Conservation (phyloP, 768 basidiomycete species). For the Cytidiella melzeri region DNA sequence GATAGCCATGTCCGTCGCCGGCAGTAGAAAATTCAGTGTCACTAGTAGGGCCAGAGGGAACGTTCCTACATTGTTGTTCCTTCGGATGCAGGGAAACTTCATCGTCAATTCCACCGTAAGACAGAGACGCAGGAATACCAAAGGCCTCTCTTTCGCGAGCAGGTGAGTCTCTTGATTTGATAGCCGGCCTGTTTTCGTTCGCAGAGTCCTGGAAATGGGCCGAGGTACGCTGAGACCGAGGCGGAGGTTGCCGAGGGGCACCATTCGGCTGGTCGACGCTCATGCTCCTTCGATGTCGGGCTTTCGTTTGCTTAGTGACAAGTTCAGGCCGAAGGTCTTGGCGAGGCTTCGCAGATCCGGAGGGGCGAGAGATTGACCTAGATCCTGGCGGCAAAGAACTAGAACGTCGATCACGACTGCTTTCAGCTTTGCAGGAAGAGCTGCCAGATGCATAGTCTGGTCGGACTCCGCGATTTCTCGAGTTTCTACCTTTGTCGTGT, state of each 20-base stretch:
- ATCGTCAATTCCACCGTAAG: slow-evolving; percentile 14
- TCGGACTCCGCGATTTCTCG: background rate
- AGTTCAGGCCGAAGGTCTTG: background rate
- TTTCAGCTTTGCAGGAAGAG: background rate
- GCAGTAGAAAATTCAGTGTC: slow-evolving; percentile 1
- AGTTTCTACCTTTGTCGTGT: background rate
- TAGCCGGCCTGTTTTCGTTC: background rate
- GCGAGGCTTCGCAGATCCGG: background rate
- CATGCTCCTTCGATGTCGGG: slow-evolving; percentile 6
- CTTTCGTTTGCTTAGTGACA: background rate
- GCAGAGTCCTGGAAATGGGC: background rate
- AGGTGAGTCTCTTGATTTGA: slow-evolving; percentile 5
- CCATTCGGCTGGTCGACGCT: background rate
- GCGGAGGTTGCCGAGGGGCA: background rate
- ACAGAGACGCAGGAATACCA: slow-evolving; percentile 25
- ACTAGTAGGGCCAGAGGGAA: slow-evolving; percentile 1
- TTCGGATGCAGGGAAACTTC: slow-evolving; percentile 8
- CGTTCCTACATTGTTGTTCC: slow-evolving; percentile 10
- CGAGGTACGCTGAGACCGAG: background rate
- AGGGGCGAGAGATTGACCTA: background rate
- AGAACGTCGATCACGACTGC: background rate
- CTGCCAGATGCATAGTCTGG: background rate
- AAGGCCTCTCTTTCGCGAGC: slow-evolving; percentile 22
- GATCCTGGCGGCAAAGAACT: background rate
- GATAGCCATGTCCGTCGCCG: background rate